phyloP scores from a whole-genome alignment of 2,329 filamentous ascomycete genomes.

The Cladosporium colombiae region DNA sequence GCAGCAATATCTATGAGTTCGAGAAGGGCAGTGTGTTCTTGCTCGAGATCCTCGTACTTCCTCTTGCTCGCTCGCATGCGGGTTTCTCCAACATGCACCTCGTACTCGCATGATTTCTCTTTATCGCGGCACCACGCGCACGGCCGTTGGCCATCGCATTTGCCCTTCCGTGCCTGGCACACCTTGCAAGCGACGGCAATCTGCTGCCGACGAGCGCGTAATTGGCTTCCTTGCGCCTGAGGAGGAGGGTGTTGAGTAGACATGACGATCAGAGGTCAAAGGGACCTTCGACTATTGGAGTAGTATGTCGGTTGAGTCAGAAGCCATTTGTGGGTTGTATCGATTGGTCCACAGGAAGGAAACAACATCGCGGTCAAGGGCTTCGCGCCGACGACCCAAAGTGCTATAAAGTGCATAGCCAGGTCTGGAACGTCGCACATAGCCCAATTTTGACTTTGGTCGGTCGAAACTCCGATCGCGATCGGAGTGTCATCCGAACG shows the following conservation, averaged over 20 bases:
- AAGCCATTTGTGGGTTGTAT: neutral
- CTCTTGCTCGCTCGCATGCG: conserved; percentile 25
- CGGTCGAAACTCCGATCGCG: too few relatives aligned
- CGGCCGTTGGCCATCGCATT: conserved; percentile 21
- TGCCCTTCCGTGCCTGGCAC: conserved; percentile 1
- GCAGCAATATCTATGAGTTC: conserved; percentile 15
- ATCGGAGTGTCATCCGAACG: too few relatives aligned
- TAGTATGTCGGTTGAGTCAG: neutral
- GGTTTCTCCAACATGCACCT: conserved; percentile 25
- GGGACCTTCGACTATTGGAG: neutral
- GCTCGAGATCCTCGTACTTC: conserved; percentile 23
- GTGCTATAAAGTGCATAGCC: neutral
- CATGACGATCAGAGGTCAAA: neutral
- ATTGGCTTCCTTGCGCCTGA: neutral
- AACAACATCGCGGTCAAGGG: neutral
- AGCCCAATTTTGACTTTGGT: neutral
- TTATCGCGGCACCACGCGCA: conserved; percentile 17
- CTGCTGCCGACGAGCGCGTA: neutral
- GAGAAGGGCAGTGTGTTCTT: conserved; percentile 19
- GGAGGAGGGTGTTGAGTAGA: neutral
- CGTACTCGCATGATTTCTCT: conserved; percentile 23
- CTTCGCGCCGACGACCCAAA: neutral
- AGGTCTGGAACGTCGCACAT: too few relatives aligned
- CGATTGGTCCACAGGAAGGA: neutral
- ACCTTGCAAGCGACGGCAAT: neutral